phyloP scores from a whole-genome alignment of 257 asterid species.

The Ajuga chamaepitys region DNA sequence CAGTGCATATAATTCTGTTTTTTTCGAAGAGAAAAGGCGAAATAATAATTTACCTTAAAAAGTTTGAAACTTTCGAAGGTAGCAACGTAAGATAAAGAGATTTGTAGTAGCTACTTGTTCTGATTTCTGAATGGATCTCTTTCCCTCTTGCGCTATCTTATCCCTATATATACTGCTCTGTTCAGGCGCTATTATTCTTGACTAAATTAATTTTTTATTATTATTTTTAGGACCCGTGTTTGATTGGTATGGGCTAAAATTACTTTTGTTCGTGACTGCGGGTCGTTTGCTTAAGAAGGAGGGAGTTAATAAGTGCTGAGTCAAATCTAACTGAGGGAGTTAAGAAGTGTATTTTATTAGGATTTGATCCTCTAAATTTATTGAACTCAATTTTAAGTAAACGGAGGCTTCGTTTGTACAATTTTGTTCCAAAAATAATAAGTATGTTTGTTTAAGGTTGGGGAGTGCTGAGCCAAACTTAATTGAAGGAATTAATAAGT shows the following conservation, averaged over 20 bases:
- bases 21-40: not conserved
- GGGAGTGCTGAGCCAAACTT: no score
- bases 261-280: no score
- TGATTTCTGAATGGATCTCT: constrained; percentile 9
- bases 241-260: not conserved
- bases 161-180: not conserved
- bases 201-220: not conserved
- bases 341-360: no score
- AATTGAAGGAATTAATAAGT: no score
- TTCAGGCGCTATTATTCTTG: not conserved
- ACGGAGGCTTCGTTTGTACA: no score
- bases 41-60: constrained; percentile 4
- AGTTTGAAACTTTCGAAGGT: not conserved
- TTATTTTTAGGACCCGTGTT: not conserved
- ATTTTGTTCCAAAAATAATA: no score
- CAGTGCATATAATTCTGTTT: not conserved
- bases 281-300: no score
- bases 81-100: not conserved
- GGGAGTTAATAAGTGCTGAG: no score
- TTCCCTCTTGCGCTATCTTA: not conserved
- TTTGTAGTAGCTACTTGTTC: not conserved
- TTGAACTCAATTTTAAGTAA: no score
- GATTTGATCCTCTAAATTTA: no score
- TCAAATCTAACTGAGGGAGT: no score
- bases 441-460: no score